Conservation (phyloP, 1,284 basidiomycete species). For the Moesziomyces sp. region DNA sequence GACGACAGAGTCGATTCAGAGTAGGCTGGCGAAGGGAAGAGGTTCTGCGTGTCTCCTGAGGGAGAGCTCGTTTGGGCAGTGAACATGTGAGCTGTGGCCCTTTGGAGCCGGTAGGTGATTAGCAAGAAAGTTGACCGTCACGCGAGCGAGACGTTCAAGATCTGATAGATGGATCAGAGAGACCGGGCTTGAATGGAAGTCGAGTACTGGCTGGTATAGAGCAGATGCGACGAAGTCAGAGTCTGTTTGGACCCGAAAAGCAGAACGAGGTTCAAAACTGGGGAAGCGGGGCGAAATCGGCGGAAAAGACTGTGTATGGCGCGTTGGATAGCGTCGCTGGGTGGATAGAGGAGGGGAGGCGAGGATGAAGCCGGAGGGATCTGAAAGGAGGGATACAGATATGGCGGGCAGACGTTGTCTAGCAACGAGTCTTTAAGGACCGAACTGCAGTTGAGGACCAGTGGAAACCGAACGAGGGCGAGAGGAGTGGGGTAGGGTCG, state of each 20-base stretch:
- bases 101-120: not conserved
- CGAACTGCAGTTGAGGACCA: slow-evolving; percentile 4
- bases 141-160: slow-evolving; percentile 3
- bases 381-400: not conserved
- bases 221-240: not conserved
- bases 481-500: slow-evolving; percentile 5
- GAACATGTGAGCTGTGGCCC: slow-evolving; percentile 29
- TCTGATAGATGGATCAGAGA: not conserved
- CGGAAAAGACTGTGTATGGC: not conserved
- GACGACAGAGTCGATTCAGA: slow-evolving; percentile 48
- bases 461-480: slow-evolving; percentile 8
- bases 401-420: slow-evolving; percentile 4
- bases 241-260: not conserved
- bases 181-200: not conserved
- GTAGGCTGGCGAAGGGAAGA: slow-evolving; percentile 51
- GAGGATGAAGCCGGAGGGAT: not conserved
- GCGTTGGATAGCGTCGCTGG: not conserved
- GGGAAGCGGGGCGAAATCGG: not conserved
- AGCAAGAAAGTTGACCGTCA: not conserved
- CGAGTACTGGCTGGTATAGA: not conserved
- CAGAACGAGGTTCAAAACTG: no score
- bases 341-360: not conserved
- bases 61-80: slow-evolving; percentile 40
- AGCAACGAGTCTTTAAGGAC: not conserved
- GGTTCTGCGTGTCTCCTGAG: slow-evolving; percentile 31